These are phyloP conservation scores for Lactarius sanguifluus DNA, from an alignment of 768 basidiomycete genomes.

Conservation along the genomic window DNA sequence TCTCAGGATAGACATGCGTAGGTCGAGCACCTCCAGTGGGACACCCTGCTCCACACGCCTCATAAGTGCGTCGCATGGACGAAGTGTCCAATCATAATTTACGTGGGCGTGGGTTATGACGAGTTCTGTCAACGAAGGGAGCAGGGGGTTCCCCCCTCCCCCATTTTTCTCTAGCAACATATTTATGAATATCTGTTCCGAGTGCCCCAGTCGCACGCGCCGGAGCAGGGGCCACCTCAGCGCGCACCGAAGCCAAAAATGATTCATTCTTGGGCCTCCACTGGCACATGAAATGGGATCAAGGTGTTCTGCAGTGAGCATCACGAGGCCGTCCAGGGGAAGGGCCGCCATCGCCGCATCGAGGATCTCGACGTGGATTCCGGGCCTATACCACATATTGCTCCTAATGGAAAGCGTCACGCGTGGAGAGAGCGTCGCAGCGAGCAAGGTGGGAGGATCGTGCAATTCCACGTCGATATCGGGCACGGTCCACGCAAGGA, in stretches of 20 bases:
- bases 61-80: neutral
- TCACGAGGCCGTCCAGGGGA: no score
- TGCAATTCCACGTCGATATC: no score
- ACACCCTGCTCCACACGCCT: neutral
- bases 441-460: no score
- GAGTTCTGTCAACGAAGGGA: neutral
- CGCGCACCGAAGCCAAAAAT: neutral
- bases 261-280: no score
- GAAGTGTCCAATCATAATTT: neutral
- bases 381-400: no score
- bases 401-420: no score
- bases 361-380: no score
- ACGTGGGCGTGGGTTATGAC: neutral
- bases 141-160: neutral
- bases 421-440: no score
- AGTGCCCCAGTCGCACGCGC: neutral
- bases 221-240: neutral
- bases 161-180: neutral
- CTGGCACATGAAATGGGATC: no score
- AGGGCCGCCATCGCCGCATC: no score
- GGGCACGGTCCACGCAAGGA: no score
- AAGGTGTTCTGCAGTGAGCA: neutral
- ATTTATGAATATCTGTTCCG: fast-evolving
- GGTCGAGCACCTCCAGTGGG: neutral
- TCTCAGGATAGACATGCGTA: neutral